Percentiles rank a stretch among this genome's conserved stretches.
phyloP scores from a whole-genome alignment of 2,329 filamentous ascomycete species.

The Cladosporium velox region DNA sequence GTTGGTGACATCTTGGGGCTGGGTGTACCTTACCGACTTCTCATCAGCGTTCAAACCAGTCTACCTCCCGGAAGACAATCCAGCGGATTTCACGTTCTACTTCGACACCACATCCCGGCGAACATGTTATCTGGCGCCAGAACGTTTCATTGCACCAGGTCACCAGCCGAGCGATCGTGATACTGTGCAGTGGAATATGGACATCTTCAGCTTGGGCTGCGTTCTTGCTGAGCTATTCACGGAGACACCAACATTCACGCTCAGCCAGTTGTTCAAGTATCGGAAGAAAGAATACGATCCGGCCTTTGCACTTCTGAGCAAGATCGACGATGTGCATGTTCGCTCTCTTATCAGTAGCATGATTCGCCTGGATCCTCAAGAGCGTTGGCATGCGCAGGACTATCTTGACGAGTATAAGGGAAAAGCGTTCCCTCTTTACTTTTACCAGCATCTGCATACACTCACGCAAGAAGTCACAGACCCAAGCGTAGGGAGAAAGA shows the following conservation, averaged over 20 bases:
- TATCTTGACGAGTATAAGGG: slow-evolving; percentile 89
- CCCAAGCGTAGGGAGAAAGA: slow-evolving; percentile 74
- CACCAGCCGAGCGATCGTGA: slow-evolving; percentile 54
- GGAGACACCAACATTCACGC: slow-evolving; percentile 93
- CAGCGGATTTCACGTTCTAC: slow-evolving; percentile 95
- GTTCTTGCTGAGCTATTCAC: slow-evolving; percentile 96
- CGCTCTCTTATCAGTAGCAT: slow-evolving; percentile 90
- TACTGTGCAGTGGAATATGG: slow-evolving; percentile 78
- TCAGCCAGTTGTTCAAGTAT: slow-evolving; percentile 94
- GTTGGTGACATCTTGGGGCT: slow-evolving; percentile 98
- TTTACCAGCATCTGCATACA: slow-evolving; percentile 95
- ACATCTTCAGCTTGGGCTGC: slow-evolving; percentile 95
- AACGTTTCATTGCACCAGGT: slow-evolving; percentile 77
- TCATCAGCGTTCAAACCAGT: slow-evolving; percentile 94
- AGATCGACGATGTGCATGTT: slow-evolving; percentile 84
- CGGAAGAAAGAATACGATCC: slow-evolving; percentile 91
- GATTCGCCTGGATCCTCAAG: slow-evolving; percentile 92
- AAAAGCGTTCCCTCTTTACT: slow-evolving; percentile 93
- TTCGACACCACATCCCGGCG: slow-evolving; percentile 90
- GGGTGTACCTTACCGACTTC: slow-evolving; percentile 97
- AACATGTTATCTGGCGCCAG: slow-evolving; percentile 93
- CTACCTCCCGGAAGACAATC: slow-evolving; percentile 92
- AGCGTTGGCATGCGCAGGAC: slow-evolving; percentile 88
- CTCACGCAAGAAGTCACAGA: slow-evolving; percentile 97
- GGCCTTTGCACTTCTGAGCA: slow-evolving; percentile 73